Conservation (phyloP, 306 rosid species). For the Vigna mungo region DNA sequence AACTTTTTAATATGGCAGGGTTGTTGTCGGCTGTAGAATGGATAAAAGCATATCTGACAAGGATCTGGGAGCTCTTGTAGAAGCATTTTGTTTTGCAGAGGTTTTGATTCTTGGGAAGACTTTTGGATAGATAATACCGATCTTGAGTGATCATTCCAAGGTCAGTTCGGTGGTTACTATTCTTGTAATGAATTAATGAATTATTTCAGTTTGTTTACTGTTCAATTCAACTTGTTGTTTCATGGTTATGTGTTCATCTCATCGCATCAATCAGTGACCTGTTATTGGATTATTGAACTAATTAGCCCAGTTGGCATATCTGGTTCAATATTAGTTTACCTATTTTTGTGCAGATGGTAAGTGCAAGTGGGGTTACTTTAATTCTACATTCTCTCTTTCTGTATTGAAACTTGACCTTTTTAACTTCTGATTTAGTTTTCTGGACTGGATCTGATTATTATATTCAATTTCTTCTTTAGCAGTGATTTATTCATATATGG, state of each 20-base stretch:
- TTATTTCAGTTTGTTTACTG: not conserved
- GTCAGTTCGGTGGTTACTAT: slow-evolving; percentile 40
- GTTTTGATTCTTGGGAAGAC: not conserved
- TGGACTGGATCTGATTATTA: not conserved
- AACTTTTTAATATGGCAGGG: not conserved
- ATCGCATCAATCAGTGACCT: not conserved
- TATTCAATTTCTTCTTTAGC: not conserved
- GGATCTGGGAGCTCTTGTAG: slow-evolving; percentile 27
- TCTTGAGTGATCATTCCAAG: slow-evolving; percentile 35
- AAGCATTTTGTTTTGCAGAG: not conserved
- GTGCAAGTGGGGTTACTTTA: slow-evolving; percentile 11
- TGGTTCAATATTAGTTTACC: not conserved
- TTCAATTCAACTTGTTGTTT: slow-evolving; percentile 5
- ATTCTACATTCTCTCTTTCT: slow-evolving; percentile 18
- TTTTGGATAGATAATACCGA: not conserved
- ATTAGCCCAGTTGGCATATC: slow-evolving; percentile 3
- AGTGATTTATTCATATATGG: not conserved
- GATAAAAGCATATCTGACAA: slow-evolving; percentile 20
- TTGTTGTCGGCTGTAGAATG: slow-evolving; percentile 37
- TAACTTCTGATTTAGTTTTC: not conserved
- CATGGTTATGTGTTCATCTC: slow-evolving; percentile 6
- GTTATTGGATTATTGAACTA: slow-evolving; percentile 17
- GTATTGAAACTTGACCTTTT: not conserved
- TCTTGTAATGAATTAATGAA: slow-evolving; percentile 9
- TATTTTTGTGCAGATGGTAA: not conserved